Evolutionary conservation across 495 filamentous ascomycete genomes (phyloP), one percentile per base, ranked within the genome.

Genomic region (Neurospora sp.): DNA sequence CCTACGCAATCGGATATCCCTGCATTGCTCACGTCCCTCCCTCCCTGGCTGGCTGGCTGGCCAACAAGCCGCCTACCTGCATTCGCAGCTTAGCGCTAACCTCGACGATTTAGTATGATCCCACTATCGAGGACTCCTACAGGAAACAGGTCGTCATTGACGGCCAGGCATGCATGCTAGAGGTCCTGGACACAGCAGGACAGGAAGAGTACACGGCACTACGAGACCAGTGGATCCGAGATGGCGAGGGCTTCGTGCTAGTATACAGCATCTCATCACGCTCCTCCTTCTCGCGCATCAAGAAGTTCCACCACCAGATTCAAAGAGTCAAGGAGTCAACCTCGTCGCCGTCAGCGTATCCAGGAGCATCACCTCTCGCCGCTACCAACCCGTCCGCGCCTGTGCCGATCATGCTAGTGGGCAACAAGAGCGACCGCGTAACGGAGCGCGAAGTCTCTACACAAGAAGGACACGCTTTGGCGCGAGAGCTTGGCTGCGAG

Each of bases 161-260:
- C 81, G 89, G 91, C 73, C 93, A 96, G 79, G 92, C 96, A 27
- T 98, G 96, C 85, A 98, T 99, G 96, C 88, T 98, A 77, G 96
- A 99, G 83, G 95, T 98, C 44, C 88, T 99, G 73, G 96, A 99
- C 85, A 99, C 96, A 39, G 96, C 96, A 40, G 96, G 96, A n/a
- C 96, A 99, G 82, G 96, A 99, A 83, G 96, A 99, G 83, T 99
- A 99, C 82, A 98, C 94, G 71, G 96, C 96, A 44, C 85, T 98
- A 78, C 88, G 96, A 76, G 96, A 99, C 80, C 96, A 98, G 84
- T 98, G 96, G 96, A 98, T 98, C 77, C 88, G 96, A 46, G 95
- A 98, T 79, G 96, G 96, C 40, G 96, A 99, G 81, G 96, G 96
- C 1, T 98, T 99, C 80, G 92, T 99, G 8, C 86, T 99, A 70